Evolutionary conservation across 2,329 filamentous ascomycete species (phyloP).

Genomic region (Nannizziopsis arthrosporioides): DNA sequence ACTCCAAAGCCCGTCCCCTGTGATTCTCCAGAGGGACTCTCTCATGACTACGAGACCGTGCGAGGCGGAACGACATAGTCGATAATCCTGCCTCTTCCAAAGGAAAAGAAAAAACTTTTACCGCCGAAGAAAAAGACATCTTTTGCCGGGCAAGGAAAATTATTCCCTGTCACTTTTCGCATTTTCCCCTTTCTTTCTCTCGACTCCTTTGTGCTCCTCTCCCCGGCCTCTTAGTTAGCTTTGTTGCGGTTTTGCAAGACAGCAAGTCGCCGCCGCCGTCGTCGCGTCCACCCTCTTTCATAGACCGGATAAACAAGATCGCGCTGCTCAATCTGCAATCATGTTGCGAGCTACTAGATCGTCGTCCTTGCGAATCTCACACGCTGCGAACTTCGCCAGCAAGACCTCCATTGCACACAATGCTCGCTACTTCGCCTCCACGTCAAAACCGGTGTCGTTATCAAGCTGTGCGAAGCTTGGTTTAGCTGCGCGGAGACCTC

Average conservation of each 20-base stretch:
- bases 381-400: constrained; percentile 29
- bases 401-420: constrained; percentile 24
- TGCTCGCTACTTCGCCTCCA: constrained; percentile 11
- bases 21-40: constrained; percentile 12
- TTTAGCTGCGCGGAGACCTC: constrained; percentile 30
- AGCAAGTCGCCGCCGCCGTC: no score
- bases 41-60: constrained; percentile 16
- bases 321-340: not conserved
- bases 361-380: constrained; percentile 26
- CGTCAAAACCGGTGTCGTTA: constrained; percentile 8
- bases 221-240: not conserved
- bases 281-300: not conserved
- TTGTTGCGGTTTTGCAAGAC: no score
- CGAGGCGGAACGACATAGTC: constrained; percentile 18
- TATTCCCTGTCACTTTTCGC: constrained; percentile 7
- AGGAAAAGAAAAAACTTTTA: not conserved
- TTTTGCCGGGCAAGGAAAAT: not conserved
- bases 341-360: constrained; percentile 16
- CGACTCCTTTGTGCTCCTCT: not conserved
- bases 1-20: constrained; percentile 2
- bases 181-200: constrained; percentile 1
- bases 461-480: constrained; percentile 24
- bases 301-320: not conserved
- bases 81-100: constrained; percentile 16
- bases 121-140: not conserved